Base-by-base conservation (phyloP, 805 yeast genomes). In the Tetrapisispora nanseiensis region DNA sequence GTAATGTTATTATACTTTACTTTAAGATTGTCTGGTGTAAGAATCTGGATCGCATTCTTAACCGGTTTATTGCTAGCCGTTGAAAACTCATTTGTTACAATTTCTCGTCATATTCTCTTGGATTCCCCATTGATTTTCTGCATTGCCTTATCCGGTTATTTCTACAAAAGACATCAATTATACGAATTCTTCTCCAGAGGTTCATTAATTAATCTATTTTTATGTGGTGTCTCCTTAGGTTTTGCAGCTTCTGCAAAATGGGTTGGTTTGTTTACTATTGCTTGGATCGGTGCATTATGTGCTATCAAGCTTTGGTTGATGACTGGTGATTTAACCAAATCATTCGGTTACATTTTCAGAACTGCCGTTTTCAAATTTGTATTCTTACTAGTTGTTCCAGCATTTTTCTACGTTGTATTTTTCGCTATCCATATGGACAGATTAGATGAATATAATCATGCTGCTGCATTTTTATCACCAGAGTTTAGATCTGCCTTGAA, bases 211-310 rank as follows among this genome's bases (percentile, higher is more conserved):
- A 63, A 78, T n/a, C 62, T 84, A 50, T 22, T 77, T 23, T 70
- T 79, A n/a, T 71, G 85, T 33, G 84, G 83, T 51, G 58, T 80
- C 41, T 77, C 78, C n/a, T 64, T 83, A 44, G 94, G 92, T 41
- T 67, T 82, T 44, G 82, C 92, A 4, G 64, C 78, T 18, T 74
- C 83, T 20, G 76, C 89, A 26, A 84, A 84, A 62, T 83, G 92
- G 92, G 92, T 83, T 36, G 94, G 94, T 47, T 64, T 83, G 31
- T 83, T 83, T 65, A 84, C 94, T 16, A 58, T 84, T 44, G 82
- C 82, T 3, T 84, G 90, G 90, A 72, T 78, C 46, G 94, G 92
- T 40, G 40, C 71, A 2, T 59, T 73, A 44, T 80, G 82, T 55
- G 58, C 73, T 15, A 67, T 72, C 59, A 82, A 79, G 53, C 54